Evolutionary conservation across 129 eudicot species (phyloP).

Genomic region (Saposhnikovia divaricata): DNA sequence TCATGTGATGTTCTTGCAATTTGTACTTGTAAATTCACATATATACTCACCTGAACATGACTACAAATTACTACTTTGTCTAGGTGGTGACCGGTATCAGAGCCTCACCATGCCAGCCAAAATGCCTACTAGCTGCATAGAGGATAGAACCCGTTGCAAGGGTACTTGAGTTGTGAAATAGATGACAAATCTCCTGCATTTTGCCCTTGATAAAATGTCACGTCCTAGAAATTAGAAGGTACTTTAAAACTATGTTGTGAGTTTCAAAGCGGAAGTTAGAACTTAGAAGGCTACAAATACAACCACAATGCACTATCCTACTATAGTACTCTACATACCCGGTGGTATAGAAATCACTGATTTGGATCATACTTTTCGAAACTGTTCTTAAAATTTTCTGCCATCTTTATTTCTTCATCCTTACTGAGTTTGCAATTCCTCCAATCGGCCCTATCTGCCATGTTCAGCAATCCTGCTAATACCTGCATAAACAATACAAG

Average conservation of each 20-base stretch:
- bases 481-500: slow-evolving; percentile 40
- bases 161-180: not conserved
- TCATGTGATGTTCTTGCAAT: not conserved
- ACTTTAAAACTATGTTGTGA: not conserved
- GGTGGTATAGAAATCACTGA: slow-evolving; percentile 19
- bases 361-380: slow-evolving; percentile 71
- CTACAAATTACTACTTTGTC: not conserved
- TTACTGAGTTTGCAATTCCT: slow-evolving; percentile 84
- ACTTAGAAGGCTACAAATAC: too few relatives aligned
- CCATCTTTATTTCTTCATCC: slow-evolving; percentile 85
- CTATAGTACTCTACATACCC: slow-evolving; percentile 8
- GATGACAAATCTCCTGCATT: not conserved
- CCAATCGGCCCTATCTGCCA: slow-evolving; percentile 97
- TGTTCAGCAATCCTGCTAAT: slow-evolving; percentile 84
- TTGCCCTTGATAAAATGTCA: not conserved
- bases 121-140: not conserved
- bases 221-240: not conserved
- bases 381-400: slow-evolving; percentile 56
- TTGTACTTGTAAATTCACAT: too few relatives aligned
- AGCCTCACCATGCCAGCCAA: not conserved
- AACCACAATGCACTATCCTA: not conserved
- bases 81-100: not conserved
- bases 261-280: not conserved
- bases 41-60: not conserved
- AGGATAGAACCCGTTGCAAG: not conserved